Base-by-base conservation (phyloP, 2,329 filamentous ascomycete genomes). In the Xylaria sp. region DNA sequence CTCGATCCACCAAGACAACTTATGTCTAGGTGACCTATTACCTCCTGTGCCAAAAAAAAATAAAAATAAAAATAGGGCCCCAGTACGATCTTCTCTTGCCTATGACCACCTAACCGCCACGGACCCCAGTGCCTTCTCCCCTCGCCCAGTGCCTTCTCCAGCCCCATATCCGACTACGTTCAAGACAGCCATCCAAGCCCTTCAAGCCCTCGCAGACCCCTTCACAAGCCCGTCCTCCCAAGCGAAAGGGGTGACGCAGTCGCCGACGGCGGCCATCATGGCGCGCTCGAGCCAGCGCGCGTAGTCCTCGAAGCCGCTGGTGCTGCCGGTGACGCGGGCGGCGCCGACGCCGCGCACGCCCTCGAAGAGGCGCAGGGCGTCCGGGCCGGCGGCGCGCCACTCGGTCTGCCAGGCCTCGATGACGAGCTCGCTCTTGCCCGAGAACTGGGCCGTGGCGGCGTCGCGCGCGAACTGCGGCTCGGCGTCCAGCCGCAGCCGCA, bases 221-320 rank as follows among this genome's bases (percentile, higher is more conserved):
- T 42, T 17, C 38, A 25, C 22, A 22, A 10, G 22, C 47, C 38
- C 63, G 59, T 60, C 61, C 4, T 58, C 55, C 67, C 71, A 70
- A 1, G 20, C 15, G 53, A 73, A 73, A 3, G 66, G 69, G 49
- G 63, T 54, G 17, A 72, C 59, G 27, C 25, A 22, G 22, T 61
- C 55, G 17, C 69, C 67, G 6, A 44, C 53, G 7, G 53, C 57
- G 0, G 70, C 73, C 74, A 69, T 77, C 80, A 84, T 83, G 55
- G 74, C 69, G 3, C 55, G 55, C 69, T 76, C 75, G 27, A 84
- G 74, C 81, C 82, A 84, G 9, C 61, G 63, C 3, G 80, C 73
- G 63, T 84, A 84, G n/a, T 75, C 76, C 63, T 81, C 79, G 51
- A 83, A 81, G 42, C 81, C 81, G 2, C 73, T 77, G 11, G 76